Base-by-base conservation (phyloP, 805 yeast genomes). In the Spathaspora girioi region DNA sequence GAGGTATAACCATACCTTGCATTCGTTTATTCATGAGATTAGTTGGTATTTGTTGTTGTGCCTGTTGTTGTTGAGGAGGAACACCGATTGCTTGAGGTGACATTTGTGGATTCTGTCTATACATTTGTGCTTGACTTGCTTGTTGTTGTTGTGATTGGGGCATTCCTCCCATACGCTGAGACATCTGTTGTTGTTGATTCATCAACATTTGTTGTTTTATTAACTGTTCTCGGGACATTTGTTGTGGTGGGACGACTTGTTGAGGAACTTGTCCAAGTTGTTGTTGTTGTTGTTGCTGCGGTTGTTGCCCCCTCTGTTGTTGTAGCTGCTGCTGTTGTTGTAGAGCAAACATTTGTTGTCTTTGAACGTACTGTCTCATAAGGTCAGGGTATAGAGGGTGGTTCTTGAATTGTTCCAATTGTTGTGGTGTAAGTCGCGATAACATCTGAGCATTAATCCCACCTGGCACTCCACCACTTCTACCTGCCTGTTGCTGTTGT, bases 371-470 rank as follows among this genome's bases (percentile, higher is more conserved):
- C 54, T 63, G 66, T 46, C 70, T 60, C 65, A 76, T 62, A 54
- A 71, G 69, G 31, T 69, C 69, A 57, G 69, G 78, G 50, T 70
- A 69, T 54, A 73, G 78, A 2, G 77, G 75, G 57, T 73, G 78
- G 55, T 62, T 69, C 53, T 69, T 69, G 51, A 72, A 60, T 51
- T 70, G 76, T 55, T 73, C 77, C 43, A 71, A 64, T 50, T 71
- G 78, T 56, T 73, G 76, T 19, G 78, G 75, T 19, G 73, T 61
- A 40, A 73, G 57, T 48, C 70, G 69, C 6, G 67, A 63, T 12
- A 67, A 50, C 47, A 55, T 38, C 46, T 65, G 68, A 5, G 68
- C 66, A 11, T 66, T 66, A n/a, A 65, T 51, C 18, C 40, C 40
- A 56, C 43, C 43, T 35, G 50, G 51, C 10, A 49, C n/a, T n/a